phyloP scores from a whole-genome alignment of 2,329 filamentous ascomycete species.

The Colletotrichum musicola region DNA sequence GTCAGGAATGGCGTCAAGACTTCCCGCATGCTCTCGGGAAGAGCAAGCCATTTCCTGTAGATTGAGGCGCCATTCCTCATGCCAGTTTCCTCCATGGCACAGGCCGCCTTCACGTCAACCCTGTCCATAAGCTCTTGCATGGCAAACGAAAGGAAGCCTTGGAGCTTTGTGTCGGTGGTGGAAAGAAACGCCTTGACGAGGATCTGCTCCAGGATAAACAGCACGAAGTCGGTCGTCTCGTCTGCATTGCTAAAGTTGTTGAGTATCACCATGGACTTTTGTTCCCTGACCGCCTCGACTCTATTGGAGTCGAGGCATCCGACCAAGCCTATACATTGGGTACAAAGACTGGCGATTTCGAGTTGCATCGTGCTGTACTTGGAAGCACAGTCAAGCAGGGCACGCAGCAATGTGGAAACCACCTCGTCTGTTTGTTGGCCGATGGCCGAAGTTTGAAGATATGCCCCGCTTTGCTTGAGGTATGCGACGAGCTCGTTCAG shows the following conservation, averaged over 20 bases:
- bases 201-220: slow-evolving; percentile 87
- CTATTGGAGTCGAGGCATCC: slow-evolving; percentile 93
- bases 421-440: slow-evolving; percentile 87
- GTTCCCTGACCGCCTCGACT: slow-evolving; percentile 82
- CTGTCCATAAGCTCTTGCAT: slow-evolving; percentile 92
- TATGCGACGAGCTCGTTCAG: slow-evolving; percentile 82
- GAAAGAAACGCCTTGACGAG: slow-evolving; percentile 93
- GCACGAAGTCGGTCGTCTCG: slow-evolving; percentile 87
- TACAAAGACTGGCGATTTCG: slow-evolving; percentile 79
- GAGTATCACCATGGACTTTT: slow-evolving; percentile 85
- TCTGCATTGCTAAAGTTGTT: slow-evolving; percentile 85
- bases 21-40: slow-evolving; percentile 83
- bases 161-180: slow-evolving; percentile 85
- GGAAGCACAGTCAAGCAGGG: slow-evolving; percentile 86
- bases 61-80: slow-evolving; percentile 66
- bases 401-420: slow-evolving; percentile 78
- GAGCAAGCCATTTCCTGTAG: slow-evolving; percentile 80
- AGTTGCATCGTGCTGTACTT: slow-evolving; percentile 79
- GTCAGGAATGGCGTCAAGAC: slow-evolving; percentile 89
- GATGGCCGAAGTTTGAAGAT: slow-evolving; percentile 82
- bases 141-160: slow-evolving; percentile 91
- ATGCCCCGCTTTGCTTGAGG: slow-evolving; percentile 78
- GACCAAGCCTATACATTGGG: slow-evolving; percentile 86
- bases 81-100: slow-evolving; percentile 54
- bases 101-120: slow-evolving; percentile 76